Conservation (phyloP, 2,329 filamentous ascomycete species). For the Grosmannia clavigera region DNA sequence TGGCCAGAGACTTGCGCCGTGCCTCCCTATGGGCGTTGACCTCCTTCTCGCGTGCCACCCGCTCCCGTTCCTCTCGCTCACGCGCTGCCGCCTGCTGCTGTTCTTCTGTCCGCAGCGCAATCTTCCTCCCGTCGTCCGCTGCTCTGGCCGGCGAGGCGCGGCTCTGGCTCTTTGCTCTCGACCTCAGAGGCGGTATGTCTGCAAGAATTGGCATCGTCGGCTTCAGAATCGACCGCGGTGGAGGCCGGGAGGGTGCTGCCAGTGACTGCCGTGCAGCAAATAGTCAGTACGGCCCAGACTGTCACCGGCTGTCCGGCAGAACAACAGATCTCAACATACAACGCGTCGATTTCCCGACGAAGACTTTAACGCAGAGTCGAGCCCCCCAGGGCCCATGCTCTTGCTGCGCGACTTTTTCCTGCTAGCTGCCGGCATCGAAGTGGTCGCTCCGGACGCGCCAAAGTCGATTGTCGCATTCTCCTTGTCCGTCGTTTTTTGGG, state of each 20-base stretch:
- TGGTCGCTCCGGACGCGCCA: slow-evolving; percentile 17
- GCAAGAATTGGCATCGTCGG: slow-evolving; percentile 56
- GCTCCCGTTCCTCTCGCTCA: slow-evolving; percentile 57
- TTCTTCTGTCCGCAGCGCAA: slow-evolving; percentile 56
- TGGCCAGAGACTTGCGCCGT: slow-evolving; percentile 82
- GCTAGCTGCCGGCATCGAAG: slow-evolving; percentile 34
- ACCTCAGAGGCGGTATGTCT: slow-evolving; percentile 54
- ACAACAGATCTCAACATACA: slow-evolving; percentile 36
- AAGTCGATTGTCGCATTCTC: slow-evolving; percentile 67
- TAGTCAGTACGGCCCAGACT: neutral
- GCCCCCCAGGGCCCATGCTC: slow-evolving; percentile 83
- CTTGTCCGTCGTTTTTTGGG: slow-evolving; percentile 49
- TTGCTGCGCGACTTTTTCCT: slow-evolving; percentile 77
- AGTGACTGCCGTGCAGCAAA: slow-evolving; percentile 31
- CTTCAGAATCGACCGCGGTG: slow-evolving; percentile 65
- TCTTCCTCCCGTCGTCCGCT: slow-evolving; percentile 33
- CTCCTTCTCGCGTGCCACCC: slow-evolving; percentile 45
- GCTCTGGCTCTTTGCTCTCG: neutral
- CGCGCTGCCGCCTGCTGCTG: slow-evolving; percentile 57
- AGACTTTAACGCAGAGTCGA: slow-evolving; percentile 65
- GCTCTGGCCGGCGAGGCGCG: slow-evolving; percentile 14
- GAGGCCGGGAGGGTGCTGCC: slow-evolving; percentile 36
- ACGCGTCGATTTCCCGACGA: slow-evolving; percentile 66
- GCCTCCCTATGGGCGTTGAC: slow-evolving; percentile 67
- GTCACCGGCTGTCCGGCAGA: slow-evolving; percentile 13